A percentile compares a stretch with the other conserved stretches of the same genome.
phyloP scores from a whole-genome alignment of 129 eudicot species.

The Ambrosia artemisiifolia region DNA sequence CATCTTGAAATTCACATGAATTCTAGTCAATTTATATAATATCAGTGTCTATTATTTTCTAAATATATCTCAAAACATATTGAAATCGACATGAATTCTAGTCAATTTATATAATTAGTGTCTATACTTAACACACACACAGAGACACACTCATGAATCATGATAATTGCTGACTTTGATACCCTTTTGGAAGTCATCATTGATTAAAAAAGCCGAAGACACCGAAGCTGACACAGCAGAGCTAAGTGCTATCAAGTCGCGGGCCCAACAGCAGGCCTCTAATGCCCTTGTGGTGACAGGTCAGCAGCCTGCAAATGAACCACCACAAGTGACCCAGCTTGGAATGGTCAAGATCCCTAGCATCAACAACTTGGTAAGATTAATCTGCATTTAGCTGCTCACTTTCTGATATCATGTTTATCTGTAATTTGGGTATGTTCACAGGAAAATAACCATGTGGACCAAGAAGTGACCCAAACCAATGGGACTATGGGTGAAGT shows the following conservation, averaged over 20 bases:
- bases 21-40: too few species aligned
- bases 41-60: too few species aligned
- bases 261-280: constrained; percentile 86
- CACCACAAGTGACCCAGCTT: constrained; percentile 63
- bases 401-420: constrained; percentile 2
- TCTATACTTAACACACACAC: too few species aligned
- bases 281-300: constrained; percentile 81
- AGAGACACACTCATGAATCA: background rate
- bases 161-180: constrained; percentile 25
- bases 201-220: constrained; percentile 88
- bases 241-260: constrained; percentile 86
- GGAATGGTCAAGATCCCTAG: constrained; percentile 74
- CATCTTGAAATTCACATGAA: too few species aligned
- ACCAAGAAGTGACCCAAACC: constrained; percentile 50
- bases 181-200: constrained; percentile 63
- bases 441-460: constrained; percentile 55
- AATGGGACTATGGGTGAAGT: constrained; percentile 62
- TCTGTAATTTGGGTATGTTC: constrained; percentile 3
- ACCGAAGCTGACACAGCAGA: constrained; percentile 97
- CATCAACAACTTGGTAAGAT: constrained; percentile 55
- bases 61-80: too few species aligned
- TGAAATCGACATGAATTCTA: too few species aligned
- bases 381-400: background rate
- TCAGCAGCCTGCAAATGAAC: constrained; percentile 64
- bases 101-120: too few species aligned